Evolutionary conservation across 768 basidiomycete species (phyloP).

Genomic region (Leccinum subgranulosum): DNA sequence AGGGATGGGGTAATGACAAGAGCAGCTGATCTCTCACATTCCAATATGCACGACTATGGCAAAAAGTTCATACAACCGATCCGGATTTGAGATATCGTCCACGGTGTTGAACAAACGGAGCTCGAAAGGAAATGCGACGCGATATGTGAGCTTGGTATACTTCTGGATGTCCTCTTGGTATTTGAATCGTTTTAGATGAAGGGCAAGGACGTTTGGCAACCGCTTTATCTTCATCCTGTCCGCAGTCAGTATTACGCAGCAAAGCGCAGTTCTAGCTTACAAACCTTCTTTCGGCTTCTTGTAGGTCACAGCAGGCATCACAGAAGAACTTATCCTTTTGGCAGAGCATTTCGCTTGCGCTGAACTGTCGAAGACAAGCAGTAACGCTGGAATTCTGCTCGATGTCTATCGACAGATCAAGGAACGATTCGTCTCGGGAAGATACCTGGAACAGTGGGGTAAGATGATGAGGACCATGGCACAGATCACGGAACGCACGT

Average conservation of each 20-base stretch:
- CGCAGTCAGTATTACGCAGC: conserved; percentile 8
- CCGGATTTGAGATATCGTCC: conserved; percentile 88
- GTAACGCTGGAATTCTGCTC: conserved; percentile 97
- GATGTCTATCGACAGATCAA: conserved; percentile 99
- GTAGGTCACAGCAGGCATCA: conserved; percentile 93
- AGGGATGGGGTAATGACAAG: conserved; percentile 1
- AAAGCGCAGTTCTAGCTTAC: conserved; percentile 25
- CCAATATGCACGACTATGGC: conserved; percentile 99
- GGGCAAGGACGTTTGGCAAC: conserved; percentile 89
- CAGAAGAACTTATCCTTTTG: conserved; percentile 99
- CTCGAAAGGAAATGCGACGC: conserved; percentile 94
- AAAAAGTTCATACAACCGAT: conserved; percentile 90
- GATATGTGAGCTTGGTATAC: conserved; percentile 94
- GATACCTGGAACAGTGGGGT: conserved; percentile 54
- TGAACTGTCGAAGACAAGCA: conserved; percentile 93
- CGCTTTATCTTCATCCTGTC: conserved; percentile 97
- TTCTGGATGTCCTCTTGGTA: conserved; percentile 89
- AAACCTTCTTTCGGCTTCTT: conserved; percentile 94
- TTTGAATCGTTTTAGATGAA: conserved; percentile 98
- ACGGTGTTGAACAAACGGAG: conserved; percentile 96
- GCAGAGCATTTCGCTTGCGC: conserved; percentile 97
- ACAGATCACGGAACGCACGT: conserved; percentile 47
- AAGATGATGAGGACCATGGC: conserved; percentile 10
- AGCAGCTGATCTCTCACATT: conserved; percentile 60
- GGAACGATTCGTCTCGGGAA: conserved; percentile 92